Evolutionary conservation across 2,329 filamentous ascomycete genomes (phyloP), one percentile per base, ranked within the genome.

Genomic region (Hymenotorrendiella dingleyae): DNA sequence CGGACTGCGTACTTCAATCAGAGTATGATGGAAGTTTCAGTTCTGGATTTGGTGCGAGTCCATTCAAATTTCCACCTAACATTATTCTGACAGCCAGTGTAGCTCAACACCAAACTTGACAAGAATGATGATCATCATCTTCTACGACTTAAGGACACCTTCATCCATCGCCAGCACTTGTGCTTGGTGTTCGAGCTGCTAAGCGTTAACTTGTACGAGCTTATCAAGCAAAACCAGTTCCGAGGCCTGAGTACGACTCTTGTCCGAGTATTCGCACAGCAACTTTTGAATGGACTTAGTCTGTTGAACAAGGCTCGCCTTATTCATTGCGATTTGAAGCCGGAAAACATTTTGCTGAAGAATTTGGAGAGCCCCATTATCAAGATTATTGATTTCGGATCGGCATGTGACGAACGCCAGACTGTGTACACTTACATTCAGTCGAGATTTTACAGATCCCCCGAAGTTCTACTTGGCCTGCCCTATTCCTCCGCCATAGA

Each of bases 11-110:
- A 98, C 65, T 98, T 98, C 71, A 98, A 98, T 62, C 93, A 98
- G 66, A 97, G 93, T 65, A 98, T 98, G 93, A 98, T 98, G 93
- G 93, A 98, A 63, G 93, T 98, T 23, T 98, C 93, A 2, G 93
- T 98, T 19, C 73, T 98, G 45, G 93, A 98, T 65, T 63, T 98
- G 73, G 88, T 94, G 73, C 45, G 78, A 55, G 40, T 11, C 34
- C 19, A 11, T 22, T 33, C 26, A 7, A 10, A 16, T 10, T 7
- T 7, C 8, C 19, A 9, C 1, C 6, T 19, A 16, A 16, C 19
- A 16, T 23, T n/a, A n/a, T 33, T 17, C 27, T 33, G 19, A 34
- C 22, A 21, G n/a, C 20, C 26, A 52, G 26, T 36, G 14, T 56
- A 93, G 87, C 78, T 98, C 60, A 98, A 98, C 64, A 95, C 89